A percentile compares a stretch with the other conserved stretches of the same genome.
These are phyloP conservation scores for Trichosanthes truncata DNA, from an alignment of 306 rosid genomes.

Conservation along the genomic window DNA sequence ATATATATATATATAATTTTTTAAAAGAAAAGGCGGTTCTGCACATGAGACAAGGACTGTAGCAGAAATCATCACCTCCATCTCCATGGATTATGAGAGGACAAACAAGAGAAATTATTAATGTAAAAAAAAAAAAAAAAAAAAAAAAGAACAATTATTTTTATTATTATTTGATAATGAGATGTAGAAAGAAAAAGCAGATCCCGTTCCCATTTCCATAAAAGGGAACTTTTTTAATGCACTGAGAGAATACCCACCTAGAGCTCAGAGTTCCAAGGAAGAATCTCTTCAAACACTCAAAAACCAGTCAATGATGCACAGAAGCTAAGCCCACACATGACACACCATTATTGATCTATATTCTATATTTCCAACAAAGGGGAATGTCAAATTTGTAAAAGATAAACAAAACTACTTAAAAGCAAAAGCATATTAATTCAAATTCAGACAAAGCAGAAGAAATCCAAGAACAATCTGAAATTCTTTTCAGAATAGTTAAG, in stretches of 20 bases:
- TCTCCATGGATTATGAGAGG: constrained; percentile 20
- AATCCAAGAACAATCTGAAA: not conserved
- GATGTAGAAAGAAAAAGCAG: constrained; percentile 37
- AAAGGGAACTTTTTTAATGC: constrained; percentile 64
- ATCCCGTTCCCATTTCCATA: constrained; percentile 69
- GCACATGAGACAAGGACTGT: constrained; percentile 68
- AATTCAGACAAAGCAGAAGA: not conserved
- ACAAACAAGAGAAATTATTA: constrained; percentile 9
- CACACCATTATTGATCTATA: not conserved
- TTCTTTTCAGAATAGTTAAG: not conserved
- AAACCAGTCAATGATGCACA: constrained; percentile 7
- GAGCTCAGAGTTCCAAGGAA: constrained; percentile 55
- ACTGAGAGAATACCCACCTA: constrained; percentile 44
- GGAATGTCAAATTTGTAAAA: not conserved
- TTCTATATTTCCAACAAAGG: not conserved
- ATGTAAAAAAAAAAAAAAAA: constrained; percentile 20
- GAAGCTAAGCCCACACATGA: not conserved
- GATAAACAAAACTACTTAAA: not conserved
- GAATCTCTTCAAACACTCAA: constrained; percentile 29
- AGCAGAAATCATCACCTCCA: constrained; percentile 64
- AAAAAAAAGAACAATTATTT: not conserved
- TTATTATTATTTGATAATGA: constrained; percentile 31
- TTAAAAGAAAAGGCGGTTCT: constrained; percentile 7
- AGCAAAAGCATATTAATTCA: not conserved
- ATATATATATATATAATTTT: too few relatives aligned